A percentile compares a stretch with the other conserved stretches of the same genome.
These are phyloP conservation scores for Colletotrichum orbiculare DNA, from an alignment of 2,329 filamentous ascomycete species.

Conservation along the genomic window DNA sequence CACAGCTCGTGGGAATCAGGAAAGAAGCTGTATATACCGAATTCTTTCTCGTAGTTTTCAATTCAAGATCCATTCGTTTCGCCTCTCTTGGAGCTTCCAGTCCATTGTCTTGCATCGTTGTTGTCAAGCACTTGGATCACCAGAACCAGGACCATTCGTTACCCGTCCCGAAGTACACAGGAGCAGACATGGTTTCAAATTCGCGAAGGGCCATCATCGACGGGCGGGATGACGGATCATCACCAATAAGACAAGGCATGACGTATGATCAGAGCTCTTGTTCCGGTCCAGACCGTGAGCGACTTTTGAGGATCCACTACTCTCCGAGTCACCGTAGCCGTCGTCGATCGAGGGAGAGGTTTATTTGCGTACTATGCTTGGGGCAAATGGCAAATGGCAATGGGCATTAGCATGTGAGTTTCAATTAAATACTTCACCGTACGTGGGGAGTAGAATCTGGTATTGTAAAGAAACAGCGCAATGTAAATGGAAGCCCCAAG, in stretches of 20 bases:
- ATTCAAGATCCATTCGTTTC: neutral
- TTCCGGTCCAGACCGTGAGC: slow-evolving; percentile 21
- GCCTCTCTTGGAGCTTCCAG: too few relatives aligned
- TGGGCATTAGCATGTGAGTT: neutral
- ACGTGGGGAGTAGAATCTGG: neutral
- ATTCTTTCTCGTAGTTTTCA: slow-evolving; percentile 18
- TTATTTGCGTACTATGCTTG: neutral
- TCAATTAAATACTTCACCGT: neutral
- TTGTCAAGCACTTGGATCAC: too few relatives aligned
- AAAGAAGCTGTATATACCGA: slow-evolving; percentile 20
- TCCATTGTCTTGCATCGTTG: too few relatives aligned
- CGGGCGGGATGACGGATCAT: slow-evolving; percentile 8
- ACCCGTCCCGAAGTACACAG: too few relatives aligned
- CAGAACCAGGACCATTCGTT: too few relatives aligned
- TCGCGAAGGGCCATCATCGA: neutral
- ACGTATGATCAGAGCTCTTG: slow-evolving; percentile 14
- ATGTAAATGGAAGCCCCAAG: neutral
- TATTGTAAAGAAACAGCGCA: neutral
- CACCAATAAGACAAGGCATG: slow-evolving; percentile 8
- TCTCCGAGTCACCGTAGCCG: slow-evolving; percentile 22
- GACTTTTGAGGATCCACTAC: slow-evolving; percentile 1
- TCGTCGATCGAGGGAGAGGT: slow-evolving; percentile 1
- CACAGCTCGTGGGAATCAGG: neutral
- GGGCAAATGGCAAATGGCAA: neutral
- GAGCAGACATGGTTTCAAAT: neutral